phyloP scores from a whole-genome alignment of 2,329 filamentous ascomycete genomes.

The Fusarium nisikadoi region DNA sequence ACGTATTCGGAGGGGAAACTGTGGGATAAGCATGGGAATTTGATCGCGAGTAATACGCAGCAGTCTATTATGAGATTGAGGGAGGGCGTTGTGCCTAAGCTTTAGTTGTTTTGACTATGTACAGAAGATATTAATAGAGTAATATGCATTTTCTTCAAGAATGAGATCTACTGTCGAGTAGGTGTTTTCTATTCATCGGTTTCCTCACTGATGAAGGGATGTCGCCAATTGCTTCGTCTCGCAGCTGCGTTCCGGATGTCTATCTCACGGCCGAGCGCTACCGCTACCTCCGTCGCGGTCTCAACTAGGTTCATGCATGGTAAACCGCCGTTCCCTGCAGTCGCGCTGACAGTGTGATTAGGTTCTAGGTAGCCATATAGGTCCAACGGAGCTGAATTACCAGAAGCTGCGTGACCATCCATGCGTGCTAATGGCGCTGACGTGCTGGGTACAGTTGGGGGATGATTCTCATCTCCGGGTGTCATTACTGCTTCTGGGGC shows the following conservation, averaged over 20 bases:
- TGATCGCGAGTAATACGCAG: constrained; percentile 61
- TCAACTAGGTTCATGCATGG: fast-evolving
- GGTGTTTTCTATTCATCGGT: not conserved
- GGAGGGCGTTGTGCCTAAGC: constrained; percentile 15
- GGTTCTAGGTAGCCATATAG: not conserved
- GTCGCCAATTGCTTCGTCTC: not conserved
- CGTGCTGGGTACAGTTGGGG: fast-evolving
- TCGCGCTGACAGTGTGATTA: fast-evolving
- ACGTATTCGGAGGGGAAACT: constrained; percentile 57
- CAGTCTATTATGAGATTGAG: constrained; percentile 52
- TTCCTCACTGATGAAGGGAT: not conserved
- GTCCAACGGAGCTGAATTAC: fast-evolving
- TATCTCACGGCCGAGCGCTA: not conserved
- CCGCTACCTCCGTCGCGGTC: too few species aligned
- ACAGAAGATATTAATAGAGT: not conserved
- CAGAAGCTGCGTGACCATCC: fast-evolving
- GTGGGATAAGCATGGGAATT: constrained; percentile 56
- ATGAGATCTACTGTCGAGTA: too few species aligned
- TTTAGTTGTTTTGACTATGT: not conserved
- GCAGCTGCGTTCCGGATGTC: not conserved
- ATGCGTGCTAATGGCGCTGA: fast-evolving
- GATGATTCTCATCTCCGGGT: not conserved
- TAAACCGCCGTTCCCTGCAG: fast-evolving
- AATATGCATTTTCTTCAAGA: too few species aligned
- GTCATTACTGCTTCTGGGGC: not conserved